phyloP scores from a whole-genome alignment of 2,329 filamentous ascomycete species.

The Diaporthe batatas region DNA sequence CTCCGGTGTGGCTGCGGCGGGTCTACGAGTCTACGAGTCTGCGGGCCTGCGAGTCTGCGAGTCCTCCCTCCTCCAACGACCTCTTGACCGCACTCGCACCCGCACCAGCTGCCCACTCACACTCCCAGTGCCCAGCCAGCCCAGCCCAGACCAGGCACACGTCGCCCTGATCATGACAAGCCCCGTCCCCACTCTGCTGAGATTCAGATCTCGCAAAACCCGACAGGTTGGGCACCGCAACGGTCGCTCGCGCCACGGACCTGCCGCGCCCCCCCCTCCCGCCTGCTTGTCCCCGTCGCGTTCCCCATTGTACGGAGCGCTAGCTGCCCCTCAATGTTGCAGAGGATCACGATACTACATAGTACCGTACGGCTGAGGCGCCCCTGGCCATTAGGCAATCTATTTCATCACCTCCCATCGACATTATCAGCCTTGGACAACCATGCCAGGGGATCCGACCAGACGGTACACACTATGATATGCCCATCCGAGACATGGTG shows the following conservation, averaged over 20 bases:
- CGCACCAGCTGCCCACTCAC: not conserved
- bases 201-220: conserved; percentile 39
- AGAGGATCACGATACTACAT: conserved; percentile 6
- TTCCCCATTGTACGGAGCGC: conserved; percentile 19
- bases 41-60: not conserved
- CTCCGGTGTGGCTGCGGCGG: conserved; percentile 24
- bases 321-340: conserved; percentile 13
- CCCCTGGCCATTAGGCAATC: not conserved
- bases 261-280: conserved; percentile 27
- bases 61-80: not conserved
- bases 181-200: conserved; percentile 32
- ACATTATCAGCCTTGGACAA: not conserved
- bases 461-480: not conserved
- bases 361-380: conserved; percentile 8
- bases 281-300: conserved; percentile 3
- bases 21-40: too few relatives aligned
- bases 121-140: not conserved
- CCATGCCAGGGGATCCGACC: conserved; percentile 15
- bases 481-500: conserved; percentile 20
- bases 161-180: conserved; percentile 6
- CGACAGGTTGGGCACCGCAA: conserved; percentile 36
- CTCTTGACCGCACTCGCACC: not conserved
- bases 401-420: not conserved
- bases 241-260: conserved; percentile 38
- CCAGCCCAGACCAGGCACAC: conserved; percentile 20